Conservation (phyloP, 1,139 yeast species). For the Yarrowia galli region DNA sequence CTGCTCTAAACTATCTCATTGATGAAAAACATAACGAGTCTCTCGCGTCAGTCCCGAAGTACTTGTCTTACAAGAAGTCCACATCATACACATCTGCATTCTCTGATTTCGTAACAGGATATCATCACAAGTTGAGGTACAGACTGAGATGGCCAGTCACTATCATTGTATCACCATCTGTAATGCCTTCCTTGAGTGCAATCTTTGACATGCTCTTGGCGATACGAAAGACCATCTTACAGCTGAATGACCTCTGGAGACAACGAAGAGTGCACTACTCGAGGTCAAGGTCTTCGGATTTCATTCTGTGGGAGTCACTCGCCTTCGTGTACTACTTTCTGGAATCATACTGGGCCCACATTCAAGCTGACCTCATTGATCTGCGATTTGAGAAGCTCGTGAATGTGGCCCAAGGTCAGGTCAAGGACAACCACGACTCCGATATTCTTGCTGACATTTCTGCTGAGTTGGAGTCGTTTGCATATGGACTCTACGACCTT, state of each 20-base stretch:
- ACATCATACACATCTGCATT: slow-evolving; percentile 19
- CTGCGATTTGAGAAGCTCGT: slow-evolving; percentile 16
- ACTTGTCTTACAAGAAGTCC: slow-evolving; percentile 10
- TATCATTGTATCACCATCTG: slow-evolving; percentile 5
- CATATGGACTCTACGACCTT: slow-evolving; percentile 1
- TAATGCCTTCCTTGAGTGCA: slow-evolving; percentile 13
- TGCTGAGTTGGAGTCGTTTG: slow-evolving; percentile 5
- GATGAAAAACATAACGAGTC: slow-evolving; percentile 19
- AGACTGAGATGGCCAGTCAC: slow-evolving; percentile 28
- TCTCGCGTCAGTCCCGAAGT: slow-evolving; percentile 9
- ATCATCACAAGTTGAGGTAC: slow-evolving; percentile 14
- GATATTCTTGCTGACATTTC: slow-evolving; percentile 22
- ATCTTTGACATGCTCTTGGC: slow-evolving; percentile 29
- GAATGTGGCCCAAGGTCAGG: slow-evolving; percentile 3
- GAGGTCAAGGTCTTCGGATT: slow-evolving; percentile 9
- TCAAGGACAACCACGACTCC: slow-evolving; percentile 21
- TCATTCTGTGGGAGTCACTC: slow-evolving; percentile 34
- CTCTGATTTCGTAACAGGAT: slow-evolving; percentile 24
- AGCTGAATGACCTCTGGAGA: slow-evolving; percentile 27
- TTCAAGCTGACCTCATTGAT: slow-evolving; percentile 26
- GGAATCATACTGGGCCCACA: slow-evolving; percentile 16
- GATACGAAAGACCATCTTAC: slow-evolving; percentile 7
- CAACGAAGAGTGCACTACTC: slow-evolving; percentile 22
- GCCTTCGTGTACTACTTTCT: slow-evolving; percentile 31
- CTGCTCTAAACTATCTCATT: slow-evolving; percentile 16